Percentiles rank a stretch among this genome's conserved stretches.
Evolutionary conservation across 768 basidiomycete genomes (phyloP).

Genomic region (Mrakia gelida): DNA sequence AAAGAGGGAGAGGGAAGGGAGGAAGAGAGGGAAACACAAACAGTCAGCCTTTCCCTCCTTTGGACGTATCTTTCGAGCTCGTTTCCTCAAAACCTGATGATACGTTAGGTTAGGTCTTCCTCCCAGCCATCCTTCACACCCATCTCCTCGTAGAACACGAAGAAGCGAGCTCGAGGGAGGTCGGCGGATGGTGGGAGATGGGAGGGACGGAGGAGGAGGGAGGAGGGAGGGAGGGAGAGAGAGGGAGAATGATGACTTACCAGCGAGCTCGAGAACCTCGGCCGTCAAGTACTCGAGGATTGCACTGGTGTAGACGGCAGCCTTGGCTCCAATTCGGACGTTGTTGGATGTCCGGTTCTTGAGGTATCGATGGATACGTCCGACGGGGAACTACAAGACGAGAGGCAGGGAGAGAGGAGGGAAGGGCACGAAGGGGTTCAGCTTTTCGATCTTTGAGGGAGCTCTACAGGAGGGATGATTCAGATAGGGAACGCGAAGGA

Average conservation of each 20-base stretch:
- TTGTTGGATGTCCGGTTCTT: constrained; percentile 90
- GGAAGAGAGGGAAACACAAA: too few relatives aligned
- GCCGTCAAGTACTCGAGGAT: constrained; percentile 95
- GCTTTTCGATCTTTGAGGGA: background rate
- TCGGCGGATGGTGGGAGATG: background rate
- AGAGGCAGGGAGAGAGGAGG: constrained; percentile 2
- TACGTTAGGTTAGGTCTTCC: background rate
- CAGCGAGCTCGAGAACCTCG: constrained; percentile 91
- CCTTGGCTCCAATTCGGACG: constrained; percentile 94
- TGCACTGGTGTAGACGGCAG: constrained; percentile 40
- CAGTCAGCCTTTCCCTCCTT: background rate
- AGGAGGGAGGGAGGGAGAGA: background rate
- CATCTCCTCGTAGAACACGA: background rate
- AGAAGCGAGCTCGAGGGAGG: background rate
- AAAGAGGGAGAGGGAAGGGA: background rate
- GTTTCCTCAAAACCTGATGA: background rate
- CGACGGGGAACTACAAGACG: constrained; percentile 74
- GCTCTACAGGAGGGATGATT: background rate
- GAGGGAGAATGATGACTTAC: background rate
- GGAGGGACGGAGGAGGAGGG: background rate
- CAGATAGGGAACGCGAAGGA: background rate
- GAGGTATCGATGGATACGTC: constrained; percentile 93
- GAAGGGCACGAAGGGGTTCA: too few relatives aligned
- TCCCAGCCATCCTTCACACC: too few relatives aligned
- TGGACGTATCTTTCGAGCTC: background rate